Evolutionary conservation across 345 rosid genomes (phyloP).

Genomic region (Excoecaria agallocha): DNA sequence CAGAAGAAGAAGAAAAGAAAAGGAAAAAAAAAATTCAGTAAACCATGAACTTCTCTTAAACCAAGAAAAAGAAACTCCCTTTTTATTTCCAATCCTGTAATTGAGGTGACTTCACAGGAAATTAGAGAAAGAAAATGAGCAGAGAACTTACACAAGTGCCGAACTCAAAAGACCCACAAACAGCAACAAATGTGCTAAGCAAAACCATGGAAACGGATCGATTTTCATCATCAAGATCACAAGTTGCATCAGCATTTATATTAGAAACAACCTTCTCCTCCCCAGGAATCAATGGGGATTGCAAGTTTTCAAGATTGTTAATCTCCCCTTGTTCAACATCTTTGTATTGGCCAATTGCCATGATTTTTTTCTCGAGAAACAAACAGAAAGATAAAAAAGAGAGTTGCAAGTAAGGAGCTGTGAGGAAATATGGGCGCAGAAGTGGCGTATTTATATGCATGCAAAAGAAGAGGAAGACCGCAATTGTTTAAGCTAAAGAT

Average conservation of each 20-base stretch:
- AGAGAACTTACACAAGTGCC: conserved; percentile 81
- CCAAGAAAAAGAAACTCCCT: conserved; percentile 13
- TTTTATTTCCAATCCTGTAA: neutral
- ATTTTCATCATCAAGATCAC: conserved; percentile 18
- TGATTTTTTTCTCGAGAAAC: conserved; percentile 4
- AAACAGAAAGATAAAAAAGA: neutral
- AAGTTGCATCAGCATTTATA: conserved; percentile 23
- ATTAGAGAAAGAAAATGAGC: neutral
- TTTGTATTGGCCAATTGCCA: conserved; percentile 45
- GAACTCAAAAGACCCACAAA: conserved; percentile 83
- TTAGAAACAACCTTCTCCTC: conserved; percentile 25
- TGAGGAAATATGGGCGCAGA: neutral
- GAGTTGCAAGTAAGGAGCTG: conserved; percentile 13
- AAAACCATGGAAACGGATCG: conserved; percentile 66
- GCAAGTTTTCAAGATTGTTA: conserved; percentile 39
- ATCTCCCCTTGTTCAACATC: conserved; percentile 53
- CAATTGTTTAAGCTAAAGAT: neutral
- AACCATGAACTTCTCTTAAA: conserved; percentile 24
- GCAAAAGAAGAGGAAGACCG: neutral
- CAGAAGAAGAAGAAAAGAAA: conserved; percentile 10
- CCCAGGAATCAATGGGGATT: conserved; percentile 44
- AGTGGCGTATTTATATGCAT: conserved; percentile 12
- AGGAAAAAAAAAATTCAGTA: conserved; percentile 28
- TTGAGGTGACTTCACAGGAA: neutral
- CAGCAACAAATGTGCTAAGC: conserved; percentile 74